These are phyloP conservation scores for Saraca asoca DNA, from an alignment of 331 rosid species.

Conservation along the genomic window DNA sequence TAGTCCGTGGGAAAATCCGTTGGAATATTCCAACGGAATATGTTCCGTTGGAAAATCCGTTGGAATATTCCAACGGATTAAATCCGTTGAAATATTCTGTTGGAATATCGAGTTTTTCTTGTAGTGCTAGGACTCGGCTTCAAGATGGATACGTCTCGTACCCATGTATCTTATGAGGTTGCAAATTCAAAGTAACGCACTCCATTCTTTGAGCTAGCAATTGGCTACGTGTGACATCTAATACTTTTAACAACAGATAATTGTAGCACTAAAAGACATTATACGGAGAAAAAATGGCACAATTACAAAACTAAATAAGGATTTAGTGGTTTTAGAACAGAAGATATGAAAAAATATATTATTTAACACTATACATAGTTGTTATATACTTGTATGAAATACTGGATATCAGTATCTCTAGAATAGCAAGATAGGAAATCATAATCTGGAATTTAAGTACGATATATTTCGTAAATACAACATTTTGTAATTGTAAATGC, in stretches of 20 bases:
- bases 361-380: not conserved
- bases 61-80: too few species aligned
- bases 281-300: constrained; percentile 63
- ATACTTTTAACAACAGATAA: constrained; percentile 50
- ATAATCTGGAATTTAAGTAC: too few species aligned
- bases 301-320: constrained; percentile 73
- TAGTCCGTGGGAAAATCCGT: too few species aligned
- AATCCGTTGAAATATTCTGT: too few species aligned
- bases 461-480: not conserved
- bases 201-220: too few species aligned
- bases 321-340: constrained; percentile 77
- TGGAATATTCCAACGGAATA: too few species aligned
- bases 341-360: constrained; percentile 46
- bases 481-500: not conserved
- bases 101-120: too few species aligned
- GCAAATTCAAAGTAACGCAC: too few species aligned
- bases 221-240: constrained; percentile 44
- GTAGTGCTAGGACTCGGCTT: too few species aligned
- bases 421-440: constrained; percentile 12
- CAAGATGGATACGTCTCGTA: too few species aligned
- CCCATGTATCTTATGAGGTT: too few species aligned
- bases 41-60: too few species aligned
- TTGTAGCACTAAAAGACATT: constrained; percentile 71
- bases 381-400: not conserved
- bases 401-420: not conserved